Evolutionary conservation across 345 rosid genomes (phyloP).

Genomic region (Cardiospermum halicacabum): DNA sequence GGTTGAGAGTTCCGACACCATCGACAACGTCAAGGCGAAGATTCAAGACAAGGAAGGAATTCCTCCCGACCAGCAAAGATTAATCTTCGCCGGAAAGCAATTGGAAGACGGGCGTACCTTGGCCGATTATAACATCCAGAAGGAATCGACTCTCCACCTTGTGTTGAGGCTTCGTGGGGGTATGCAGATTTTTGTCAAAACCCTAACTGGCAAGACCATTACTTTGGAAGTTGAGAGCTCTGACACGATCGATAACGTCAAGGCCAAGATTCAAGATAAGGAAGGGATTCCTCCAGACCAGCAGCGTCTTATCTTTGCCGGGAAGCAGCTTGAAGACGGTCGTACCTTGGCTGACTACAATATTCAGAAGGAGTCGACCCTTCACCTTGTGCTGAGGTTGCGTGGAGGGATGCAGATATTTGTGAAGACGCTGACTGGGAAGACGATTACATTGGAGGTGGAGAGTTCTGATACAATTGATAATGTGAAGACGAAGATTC

Average conservation of each 20-base stretch:
- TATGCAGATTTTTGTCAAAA: constrained; percentile 23
- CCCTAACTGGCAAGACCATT: constrained; percentile 16
- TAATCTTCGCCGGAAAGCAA: constrained; percentile 24
- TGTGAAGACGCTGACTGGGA: constrained; percentile 22
- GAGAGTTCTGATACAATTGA: constrained; percentile 18
- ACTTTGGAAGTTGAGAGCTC: constrained; percentile 23
- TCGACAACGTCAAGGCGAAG: constrained; percentile 25
- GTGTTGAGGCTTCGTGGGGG: constrained; percentile 21
- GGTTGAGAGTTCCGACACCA: constrained; percentile 21
- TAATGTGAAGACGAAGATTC: constrained; percentile 17
- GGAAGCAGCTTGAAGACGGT: constrained; percentile 24
- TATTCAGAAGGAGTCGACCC: constrained; percentile 24
- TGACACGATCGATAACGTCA: constrained; percentile 19
- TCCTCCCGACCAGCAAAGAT: constrained; percentile 23
- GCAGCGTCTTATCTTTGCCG: constrained; percentile 20
- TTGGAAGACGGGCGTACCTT: constrained; percentile 25
- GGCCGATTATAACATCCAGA: constrained; percentile 24
- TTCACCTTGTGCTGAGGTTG: constrained; percentile 18
- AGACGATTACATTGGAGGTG: constrained; percentile 20
- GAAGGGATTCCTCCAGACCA: constrained; percentile 25
- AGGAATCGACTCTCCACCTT: constrained; percentile 25
- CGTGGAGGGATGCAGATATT: constrained; percentile 26
- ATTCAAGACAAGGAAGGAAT: constrained; percentile 27
- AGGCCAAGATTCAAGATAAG: constrained; percentile 22
- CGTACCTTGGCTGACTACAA: constrained; percentile 23